These are phyloP conservation scores for Sporothrix brasiliensis DNA, from an alignment of 2,329 filamentous ascomycete species.

Conservation along the genomic window DNA sequence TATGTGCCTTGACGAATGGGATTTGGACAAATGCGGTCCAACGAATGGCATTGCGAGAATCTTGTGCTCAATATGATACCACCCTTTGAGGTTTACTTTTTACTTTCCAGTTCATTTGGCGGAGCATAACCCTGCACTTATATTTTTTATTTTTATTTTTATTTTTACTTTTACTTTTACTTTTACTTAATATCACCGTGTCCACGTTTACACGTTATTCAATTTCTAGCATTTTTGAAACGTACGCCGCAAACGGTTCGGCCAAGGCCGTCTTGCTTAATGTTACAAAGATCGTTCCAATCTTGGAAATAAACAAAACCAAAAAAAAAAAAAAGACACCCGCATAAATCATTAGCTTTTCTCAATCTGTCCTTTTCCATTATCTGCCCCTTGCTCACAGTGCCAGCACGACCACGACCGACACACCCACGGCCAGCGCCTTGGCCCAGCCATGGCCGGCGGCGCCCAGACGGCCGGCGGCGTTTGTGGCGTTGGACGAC, in stretches of 20 bases:
- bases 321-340: background rate
- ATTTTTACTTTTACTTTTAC: background rate
- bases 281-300: background rate
- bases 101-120: background rate
- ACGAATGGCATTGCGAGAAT: background rate
- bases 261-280: background rate
- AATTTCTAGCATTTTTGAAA: background rate
- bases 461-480: background rate
- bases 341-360: background rate
- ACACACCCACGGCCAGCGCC: constrained; percentile 1
- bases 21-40: background rate
- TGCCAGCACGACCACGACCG: background rate
- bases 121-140: background rate
- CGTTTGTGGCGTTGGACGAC: constrained; percentile 30
- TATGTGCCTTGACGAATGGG: background rate
- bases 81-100: constrained; percentile 9
- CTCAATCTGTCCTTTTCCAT: background rate
- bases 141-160: background rate
- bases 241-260: background rate
- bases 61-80: constrained; percentile 9
- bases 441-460: background rate
- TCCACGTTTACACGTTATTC: background rate
- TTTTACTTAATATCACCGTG: background rate
- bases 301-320: background rate
- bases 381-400: background rate